Percentiles rank a stretch among this genome's conserved stretches.
phyloP scores from a whole-genome alignment of 257 asterid genomes.

The Penstemon eatonii region DNA sequence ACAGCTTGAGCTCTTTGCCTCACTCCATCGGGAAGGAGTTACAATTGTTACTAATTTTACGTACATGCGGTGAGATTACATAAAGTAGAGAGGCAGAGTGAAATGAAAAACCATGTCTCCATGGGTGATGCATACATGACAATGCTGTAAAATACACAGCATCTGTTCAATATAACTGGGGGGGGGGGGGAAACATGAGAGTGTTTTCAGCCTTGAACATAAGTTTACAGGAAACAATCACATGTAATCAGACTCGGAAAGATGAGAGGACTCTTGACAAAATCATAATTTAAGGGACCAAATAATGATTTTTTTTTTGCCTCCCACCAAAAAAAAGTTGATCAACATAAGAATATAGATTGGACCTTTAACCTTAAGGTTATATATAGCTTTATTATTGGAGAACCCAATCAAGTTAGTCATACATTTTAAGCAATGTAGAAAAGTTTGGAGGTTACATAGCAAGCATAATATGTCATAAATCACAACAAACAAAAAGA shows the following conservation, averaged over 20 bases:
- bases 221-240: neutral
- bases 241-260: neutral
- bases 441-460: slow-evolving; percentile 27
- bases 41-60: no score
- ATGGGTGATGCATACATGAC: neutral
- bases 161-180: neutral
- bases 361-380: slow-evolving; percentile 4
- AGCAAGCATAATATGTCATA: slow-evolving; percentile 3
- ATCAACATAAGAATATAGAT: neutral
- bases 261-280: neutral
- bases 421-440: slow-evolving; percentile 19
- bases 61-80: no score
- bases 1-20: neutral
- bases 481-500: slow-evolving; percentile 11
- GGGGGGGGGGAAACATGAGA: neutral
- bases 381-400: slow-evolving; percentile 5
- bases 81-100: no score
- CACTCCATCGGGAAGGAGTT: no score
- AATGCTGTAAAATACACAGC: neutral
- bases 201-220: slow-evolving; percentile 13
- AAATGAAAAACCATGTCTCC: no score
- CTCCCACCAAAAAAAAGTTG: neutral
- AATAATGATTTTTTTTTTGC: neutral
- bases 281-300: neutral
- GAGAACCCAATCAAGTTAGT: slow-evolving; percentile 16